Base-by-base conservation (phyloP, 1,284 basidiomycete species). In the Naganishia cerealis region DNA sequence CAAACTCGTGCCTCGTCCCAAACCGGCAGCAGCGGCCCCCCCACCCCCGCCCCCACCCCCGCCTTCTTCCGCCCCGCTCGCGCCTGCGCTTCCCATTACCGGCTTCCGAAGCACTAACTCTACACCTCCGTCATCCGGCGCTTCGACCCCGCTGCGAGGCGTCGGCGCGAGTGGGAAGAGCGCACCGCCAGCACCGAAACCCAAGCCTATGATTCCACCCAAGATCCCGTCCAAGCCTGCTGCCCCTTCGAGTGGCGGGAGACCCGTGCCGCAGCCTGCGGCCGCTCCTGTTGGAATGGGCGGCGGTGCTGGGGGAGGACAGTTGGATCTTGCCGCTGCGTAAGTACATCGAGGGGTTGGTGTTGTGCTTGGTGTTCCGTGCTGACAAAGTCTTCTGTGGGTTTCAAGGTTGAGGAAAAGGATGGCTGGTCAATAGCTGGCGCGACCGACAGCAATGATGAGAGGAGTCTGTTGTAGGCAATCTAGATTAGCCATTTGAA, bases 321-420 rank as follows among this genome's bases (percentile, higher is more conserved):
- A 92, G 77, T 75, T 92, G 80, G 91, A 92, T 81, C 81, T 94
- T 72, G 90, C 91, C 70, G 90, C 91, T 57, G 80, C 79, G 73
- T 78, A 68, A 77, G 77, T 75, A 6, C 13, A 18, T 46, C 7
- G 5, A 7, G 10, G 29, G 16, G 3, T 24, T 18, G 9, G 21
- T 40, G 12, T 29, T 53, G 18, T 26, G 21, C 21, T 38, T 62
- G 38, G 6, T 12, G 6, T 3, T 18, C 33, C 15, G 21, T 24
- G 40, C 57, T 59, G 29, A 59, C 40, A 12, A 1, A 3, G n/a
- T 36, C 15, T 38, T 13, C 24, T 16, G 40, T 29, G n/a, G 46
- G n/a, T 50, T 50, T 50, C n/a, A 24, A 63, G 61, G 33, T 40
- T 63, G 50, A 63, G 24, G 39, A 63, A 63, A 39, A 50, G 61